These are phyloP conservation scores for Alternaria sp. DNA, from an alignment of 2,329 filamentous ascomycete species.

Conservation along the genomic window DNA sequence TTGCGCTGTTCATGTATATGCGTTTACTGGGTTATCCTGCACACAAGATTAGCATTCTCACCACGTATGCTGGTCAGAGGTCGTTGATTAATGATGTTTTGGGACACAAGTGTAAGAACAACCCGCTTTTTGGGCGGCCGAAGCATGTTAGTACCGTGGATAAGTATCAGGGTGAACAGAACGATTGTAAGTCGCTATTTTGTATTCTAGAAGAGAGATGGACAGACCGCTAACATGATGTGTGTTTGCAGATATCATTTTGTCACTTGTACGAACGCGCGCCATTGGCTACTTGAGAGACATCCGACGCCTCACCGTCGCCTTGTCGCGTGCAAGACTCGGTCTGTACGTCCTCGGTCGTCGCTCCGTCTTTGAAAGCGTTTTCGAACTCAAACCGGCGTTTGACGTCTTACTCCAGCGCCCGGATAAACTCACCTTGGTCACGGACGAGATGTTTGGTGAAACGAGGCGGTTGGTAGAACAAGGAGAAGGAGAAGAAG, in stretches of 20 bases:
- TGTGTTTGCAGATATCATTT: constrained; percentile 75
- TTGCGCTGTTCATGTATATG: constrained; percentile 98
- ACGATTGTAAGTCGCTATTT: constrained; percentile 79
- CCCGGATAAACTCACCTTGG: constrained; percentile 82
- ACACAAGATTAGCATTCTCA: constrained; percentile 82
- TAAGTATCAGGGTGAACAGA: constrained; percentile 99
- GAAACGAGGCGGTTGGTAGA: constrained; percentile 66
- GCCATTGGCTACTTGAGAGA: constrained; percentile 93
- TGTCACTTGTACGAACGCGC: constrained; percentile 89
- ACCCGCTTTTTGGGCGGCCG: constrained; percentile 86
- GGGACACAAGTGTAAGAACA: constrained; percentile 81
- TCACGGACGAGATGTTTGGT: constrained; percentile 83
- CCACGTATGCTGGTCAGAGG: constrained; percentile 91
- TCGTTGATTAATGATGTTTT: constrained; percentile 90
- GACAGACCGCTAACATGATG: constrained; percentile 15
- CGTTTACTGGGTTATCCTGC: constrained; percentile 91
- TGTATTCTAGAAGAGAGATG: background rate
- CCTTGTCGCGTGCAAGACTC: constrained; percentile 88
- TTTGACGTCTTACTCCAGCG: constrained; percentile 80
- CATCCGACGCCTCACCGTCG: constrained; percentile 91
- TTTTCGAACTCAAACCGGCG: constrained; percentile 85
- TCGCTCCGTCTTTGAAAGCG: constrained; percentile 85
- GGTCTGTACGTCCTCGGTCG: constrained; percentile 93
- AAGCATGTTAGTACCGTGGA: constrained; percentile 93
- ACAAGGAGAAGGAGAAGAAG: constrained; percentile 44